Conservation (phyloP, 257 asterid species). For the Lantana camara region DNA sequence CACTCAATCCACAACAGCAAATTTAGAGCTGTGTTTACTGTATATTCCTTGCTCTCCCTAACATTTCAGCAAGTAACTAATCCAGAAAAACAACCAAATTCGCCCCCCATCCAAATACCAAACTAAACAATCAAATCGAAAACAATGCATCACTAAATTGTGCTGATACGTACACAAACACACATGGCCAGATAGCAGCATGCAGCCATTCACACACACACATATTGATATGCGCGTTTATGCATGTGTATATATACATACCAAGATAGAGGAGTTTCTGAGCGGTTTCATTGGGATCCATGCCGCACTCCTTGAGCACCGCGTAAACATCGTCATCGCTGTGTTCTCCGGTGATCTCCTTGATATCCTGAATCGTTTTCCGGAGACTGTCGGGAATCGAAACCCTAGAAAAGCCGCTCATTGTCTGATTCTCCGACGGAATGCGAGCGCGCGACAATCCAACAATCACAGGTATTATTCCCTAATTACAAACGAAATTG, state of each 20-base stretch:
- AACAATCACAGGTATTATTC: too few relatives aligned
- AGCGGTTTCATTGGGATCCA: constrained; percentile 70
- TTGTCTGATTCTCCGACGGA: constrained; percentile 13
- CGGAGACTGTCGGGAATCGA: constrained; percentile 39
- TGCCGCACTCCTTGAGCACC: constrained; percentile 61
- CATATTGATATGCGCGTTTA: background rate
- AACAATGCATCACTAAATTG: background rate
- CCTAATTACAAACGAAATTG: background rate
- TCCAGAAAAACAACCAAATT: background rate
- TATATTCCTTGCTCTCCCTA: background rate
- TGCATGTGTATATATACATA: constrained; percentile 1
- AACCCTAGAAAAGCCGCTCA: constrained; percentile 39
- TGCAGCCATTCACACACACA: background rate
- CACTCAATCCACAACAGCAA: background rate
- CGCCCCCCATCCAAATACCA: constrained; percentile 21
- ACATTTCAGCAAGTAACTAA: too few relatives aligned
- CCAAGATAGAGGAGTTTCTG: constrained; percentile 60
- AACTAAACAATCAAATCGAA: background rate
- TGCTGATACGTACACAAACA: background rate
- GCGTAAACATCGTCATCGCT: constrained; percentile 60
- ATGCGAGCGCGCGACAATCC: too few relatives aligned
- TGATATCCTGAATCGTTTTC: constrained; percentile 49
- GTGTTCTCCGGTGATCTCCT: constrained; percentile 55
- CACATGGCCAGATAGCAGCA: background rate
- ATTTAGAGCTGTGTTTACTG: background rate